These are phyloP conservation scores for Kalmusia sp. DNA, from an alignment of 2,329 filamentous ascomycete genomes.

Conservation along the genomic window DNA sequence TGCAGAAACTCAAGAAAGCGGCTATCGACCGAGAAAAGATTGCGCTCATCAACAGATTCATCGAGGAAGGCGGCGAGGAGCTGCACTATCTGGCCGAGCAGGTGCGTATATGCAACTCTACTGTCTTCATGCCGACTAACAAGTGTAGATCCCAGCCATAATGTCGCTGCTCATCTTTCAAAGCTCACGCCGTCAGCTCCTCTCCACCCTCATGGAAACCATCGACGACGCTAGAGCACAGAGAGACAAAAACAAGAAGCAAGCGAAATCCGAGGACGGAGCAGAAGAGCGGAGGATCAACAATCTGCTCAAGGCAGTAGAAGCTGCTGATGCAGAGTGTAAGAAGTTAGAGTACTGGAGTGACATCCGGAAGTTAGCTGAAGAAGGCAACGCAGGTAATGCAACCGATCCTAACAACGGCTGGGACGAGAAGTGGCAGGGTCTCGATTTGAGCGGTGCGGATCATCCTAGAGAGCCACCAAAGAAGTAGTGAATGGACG, in stretches of 20 bases:
- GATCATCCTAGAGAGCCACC: slow-evolving; percentile 30
- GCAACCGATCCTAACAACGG: slow-evolving; percentile 40
- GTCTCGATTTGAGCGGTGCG: slow-evolving; percentile 46
- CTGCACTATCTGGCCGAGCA: slow-evolving; percentile 74
- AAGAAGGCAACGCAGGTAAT: slow-evolving; percentile 43
- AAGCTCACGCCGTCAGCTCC: slow-evolving; percentile 78
- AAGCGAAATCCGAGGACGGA: slow-evolving; percentile 53
- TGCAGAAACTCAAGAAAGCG: slow-evolving; percentile 71
- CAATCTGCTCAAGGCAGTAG: slow-evolving; percentile 75
- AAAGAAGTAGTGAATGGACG: neutral
- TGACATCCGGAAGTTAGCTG: slow-evolving; percentile 61
- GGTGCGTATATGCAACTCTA: slow-evolving; percentile 42
- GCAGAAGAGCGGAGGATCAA: slow-evolving; percentile 62
- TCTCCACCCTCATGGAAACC: slow-evolving; percentile 68
- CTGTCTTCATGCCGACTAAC: slow-evolving; percentile 18
- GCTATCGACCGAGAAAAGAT: slow-evolving; percentile 92
- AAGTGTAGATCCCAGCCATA: slow-evolving; percentile 38
- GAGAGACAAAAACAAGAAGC: slow-evolving; percentile 53
- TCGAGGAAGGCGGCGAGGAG: slow-evolving; percentile 75
- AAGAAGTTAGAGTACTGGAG: slow-evolving; percentile 86
- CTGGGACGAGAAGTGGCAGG: slow-evolving; percentile 49
- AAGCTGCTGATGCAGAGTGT: slow-evolving; percentile 81
- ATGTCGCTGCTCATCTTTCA: slow-evolving; percentile 85
- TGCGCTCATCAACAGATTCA: slow-evolving; percentile 80
- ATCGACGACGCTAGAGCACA: slow-evolving; percentile 63